Percentiles rank a stretch among this genome's conserved stretches.
Evolutionary conservation across 805 yeast species (phyloP).

Genomic region (Metschnikowia colocasiae): DNA sequence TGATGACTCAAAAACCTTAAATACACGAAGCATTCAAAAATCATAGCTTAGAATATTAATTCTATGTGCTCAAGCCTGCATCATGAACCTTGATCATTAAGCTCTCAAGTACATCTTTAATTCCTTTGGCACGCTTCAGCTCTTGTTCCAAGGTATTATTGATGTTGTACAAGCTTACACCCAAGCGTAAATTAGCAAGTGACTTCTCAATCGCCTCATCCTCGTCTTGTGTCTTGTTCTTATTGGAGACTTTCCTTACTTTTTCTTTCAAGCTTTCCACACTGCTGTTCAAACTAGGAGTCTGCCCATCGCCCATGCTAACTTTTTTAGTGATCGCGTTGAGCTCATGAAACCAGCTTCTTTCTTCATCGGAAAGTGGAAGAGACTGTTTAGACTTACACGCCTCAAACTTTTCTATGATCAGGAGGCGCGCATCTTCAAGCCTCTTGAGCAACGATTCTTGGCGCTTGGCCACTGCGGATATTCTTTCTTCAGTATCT

Average conservation of each 20-base stretch:
- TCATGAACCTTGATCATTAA: constrained; percentile 7
- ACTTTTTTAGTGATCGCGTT: constrained; percentile 22
- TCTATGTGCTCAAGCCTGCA: neutral
- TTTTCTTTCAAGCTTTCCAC: constrained; percentile 11
- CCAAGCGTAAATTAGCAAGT: constrained; percentile 11
- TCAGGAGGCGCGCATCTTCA: constrained; percentile 19
- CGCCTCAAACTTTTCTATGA: constrained; percentile 24
- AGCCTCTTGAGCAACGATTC: constrained; percentile 20
- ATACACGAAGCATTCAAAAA: neutral
- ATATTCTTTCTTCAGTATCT: constrained; percentile 14
- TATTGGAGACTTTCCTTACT: constrained; percentile 4
- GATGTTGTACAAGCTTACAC: constrained; percentile 7
- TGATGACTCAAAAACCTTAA: neutral
- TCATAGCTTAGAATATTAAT: neutral
- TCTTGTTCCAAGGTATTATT: constrained; percentile 22
- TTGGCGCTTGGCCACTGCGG: constrained; percentile 21
- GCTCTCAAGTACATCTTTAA: constrained; percentile 17
- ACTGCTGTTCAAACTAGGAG: constrained; percentile 9
- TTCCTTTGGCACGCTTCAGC: constrained; percentile 15
- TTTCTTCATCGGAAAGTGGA: constrained; percentile 36
- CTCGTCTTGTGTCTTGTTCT: neutral
- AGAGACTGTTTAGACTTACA: constrained; percentile 20
- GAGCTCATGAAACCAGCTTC: constrained; percentile 36
- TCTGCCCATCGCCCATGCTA: constrained; percentile 6
- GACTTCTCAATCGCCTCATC: constrained; percentile 6